Evolutionary conservation across 257 asterid species (phyloP).

Genomic region (Gynochthodes officinalis): DNA sequence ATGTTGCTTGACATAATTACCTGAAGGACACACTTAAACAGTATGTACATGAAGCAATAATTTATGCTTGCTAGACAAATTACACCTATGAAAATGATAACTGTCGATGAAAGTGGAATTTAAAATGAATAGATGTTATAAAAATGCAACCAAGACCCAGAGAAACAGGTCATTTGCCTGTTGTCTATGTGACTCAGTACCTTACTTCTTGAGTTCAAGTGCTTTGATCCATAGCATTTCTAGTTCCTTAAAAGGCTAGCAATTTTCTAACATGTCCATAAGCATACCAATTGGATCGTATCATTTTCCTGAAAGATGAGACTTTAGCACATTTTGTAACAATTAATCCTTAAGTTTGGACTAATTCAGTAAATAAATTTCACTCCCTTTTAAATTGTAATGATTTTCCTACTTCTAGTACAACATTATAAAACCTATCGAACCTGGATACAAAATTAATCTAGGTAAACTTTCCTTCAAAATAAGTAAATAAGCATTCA

Average conservation of each 20-base stretch:
- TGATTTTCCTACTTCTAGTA: neutral
- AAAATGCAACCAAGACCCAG: neutral
- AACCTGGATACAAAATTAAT: neutral
- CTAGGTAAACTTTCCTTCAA: neutral
- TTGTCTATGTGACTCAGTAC: neutral
- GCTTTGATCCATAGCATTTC: neutral
- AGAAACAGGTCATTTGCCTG: neutral
- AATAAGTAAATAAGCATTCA: neutral
- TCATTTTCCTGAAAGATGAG: too few relatives aligned
- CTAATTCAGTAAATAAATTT: neutral
- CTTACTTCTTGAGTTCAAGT: neutral
- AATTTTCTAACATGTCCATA: neutral
- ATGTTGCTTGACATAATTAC: neutral
- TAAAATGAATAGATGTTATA: neutral
- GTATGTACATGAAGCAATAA: too few relatives aligned
- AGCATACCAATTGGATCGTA: neutral
- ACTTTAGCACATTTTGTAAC: neutral
- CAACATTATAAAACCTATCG: neutral
- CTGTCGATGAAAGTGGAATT: neutral
- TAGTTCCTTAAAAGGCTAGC: neutral
- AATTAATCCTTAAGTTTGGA: neutral
- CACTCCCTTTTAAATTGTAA: neutral
- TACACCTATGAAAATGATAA: neutral
- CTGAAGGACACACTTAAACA: neutral
- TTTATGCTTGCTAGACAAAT: neutral